Evolutionary conservation across 495 filamentous ascomycete genomes (phyloP), one percentile per base, ranked within the genome.

Genomic region (Lophiostoma macrostomum): DNA sequence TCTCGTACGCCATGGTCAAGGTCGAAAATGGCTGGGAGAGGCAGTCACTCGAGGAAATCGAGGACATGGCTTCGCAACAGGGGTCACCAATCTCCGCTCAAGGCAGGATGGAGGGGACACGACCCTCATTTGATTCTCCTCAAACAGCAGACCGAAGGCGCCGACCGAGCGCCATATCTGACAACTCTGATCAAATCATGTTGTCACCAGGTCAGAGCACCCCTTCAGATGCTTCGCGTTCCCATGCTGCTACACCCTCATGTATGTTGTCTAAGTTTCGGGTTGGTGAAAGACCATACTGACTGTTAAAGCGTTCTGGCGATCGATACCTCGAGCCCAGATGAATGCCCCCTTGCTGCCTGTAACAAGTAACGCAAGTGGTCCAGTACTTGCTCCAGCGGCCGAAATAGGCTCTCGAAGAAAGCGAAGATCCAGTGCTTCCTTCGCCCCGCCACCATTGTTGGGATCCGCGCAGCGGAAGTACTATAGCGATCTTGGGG

Each of bases 1-100:
- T 96, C 11, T 87, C 87, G 5, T 94, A 95, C 67, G 90, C 89
- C 29, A 88, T 91, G 73, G 79, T 91, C 60, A 95, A 95, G 67
- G 83, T 96, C 31, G 84, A 91, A 69, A 82, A 93, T 66, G 88
- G 86, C 42, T 88, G 88, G 77, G 83, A 91, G 71, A 76, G 79
- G 11, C 80, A 80, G 53, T 78, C 76, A 23, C 76, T 86, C 46
- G 79, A 82, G 38, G 81, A 91, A 53, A 73, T 86, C n/a, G 84
- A 90, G 62, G 73, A 80, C 12, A 71, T 85, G 20, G 76, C 84
- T 18, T 82, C 84, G 3, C 81, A 84, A 48, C 77, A 37, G n/a
- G 60, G 56, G 10, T 64, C 60, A 10, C 60, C 56, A 8, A 42
- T 46, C 14, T 49, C 49, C 8, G 37, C 13, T 12, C 29, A 25